phyloP scores from a whole-genome alignment of 169 alveolate genomes.

The Eimeria nieschulzi region DNA sequence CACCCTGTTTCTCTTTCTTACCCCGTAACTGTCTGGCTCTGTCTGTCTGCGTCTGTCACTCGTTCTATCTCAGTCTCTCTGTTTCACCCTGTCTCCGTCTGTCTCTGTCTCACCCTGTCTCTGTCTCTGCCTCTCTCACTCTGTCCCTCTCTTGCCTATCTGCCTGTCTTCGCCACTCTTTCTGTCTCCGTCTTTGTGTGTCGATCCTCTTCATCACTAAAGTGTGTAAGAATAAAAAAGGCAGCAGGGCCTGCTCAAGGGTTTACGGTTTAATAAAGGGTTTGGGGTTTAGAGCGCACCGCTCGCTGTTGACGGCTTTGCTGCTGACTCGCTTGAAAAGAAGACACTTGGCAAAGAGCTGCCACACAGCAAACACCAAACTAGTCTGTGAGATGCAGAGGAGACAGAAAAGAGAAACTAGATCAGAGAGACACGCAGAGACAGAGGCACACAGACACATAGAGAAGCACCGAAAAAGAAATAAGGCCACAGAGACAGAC shows the following conservation, averaged over 20 bases:
- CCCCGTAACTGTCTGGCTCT: neutral
- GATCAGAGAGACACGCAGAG: neutral
- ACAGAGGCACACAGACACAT: too few relatives aligned
- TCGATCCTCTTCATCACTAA: too few relatives aligned
- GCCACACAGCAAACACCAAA: conserved; percentile 44
- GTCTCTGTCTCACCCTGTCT: neutral
- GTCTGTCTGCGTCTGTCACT: neutral
- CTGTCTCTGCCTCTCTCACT: too few relatives aligned
- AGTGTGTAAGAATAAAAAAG: too few relatives aligned
- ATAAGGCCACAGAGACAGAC: too few relatives aligned
- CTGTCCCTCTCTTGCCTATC: too few relatives aligned
- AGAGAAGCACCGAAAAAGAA: too few relatives aligned
- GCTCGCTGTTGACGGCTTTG: conserved; percentile 45
- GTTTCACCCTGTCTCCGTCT: neutral
- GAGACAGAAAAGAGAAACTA: neutral
- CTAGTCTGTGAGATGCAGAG: conserved; percentile 31
- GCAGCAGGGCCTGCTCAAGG: neutral
- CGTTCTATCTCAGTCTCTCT: neutral
- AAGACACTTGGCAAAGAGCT: conserved; percentile 29
- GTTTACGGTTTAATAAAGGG: neutral
- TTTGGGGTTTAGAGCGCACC: conserved; percentile 15
- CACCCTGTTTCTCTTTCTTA: neutral
- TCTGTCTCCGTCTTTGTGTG: too few relatives aligned
- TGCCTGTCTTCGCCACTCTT: too few relatives aligned
- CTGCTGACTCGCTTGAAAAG: conserved; percentile 50